Evolutionary conservation across 2,329 filamentous ascomycete species (phyloP), one percentile per base, ranked within the genome.

Genomic region (Camptophora hylomeconis): DNA sequence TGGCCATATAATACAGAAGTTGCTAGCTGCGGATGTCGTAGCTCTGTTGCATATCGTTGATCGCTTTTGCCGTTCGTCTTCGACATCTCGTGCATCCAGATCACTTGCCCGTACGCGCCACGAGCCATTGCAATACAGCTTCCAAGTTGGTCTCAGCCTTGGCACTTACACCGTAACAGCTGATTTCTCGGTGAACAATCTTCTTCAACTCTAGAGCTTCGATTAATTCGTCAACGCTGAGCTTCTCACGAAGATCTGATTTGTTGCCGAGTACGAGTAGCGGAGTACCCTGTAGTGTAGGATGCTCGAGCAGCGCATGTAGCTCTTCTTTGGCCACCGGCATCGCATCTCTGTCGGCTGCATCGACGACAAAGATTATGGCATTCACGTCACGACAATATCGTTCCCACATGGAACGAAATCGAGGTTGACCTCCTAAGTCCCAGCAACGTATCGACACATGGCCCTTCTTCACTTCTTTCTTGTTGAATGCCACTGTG

Each of bases 401-500:
- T 50, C 89, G 71, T 65, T 98, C 89, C 89, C 89, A 98, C 89
- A 98, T 98, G 45, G 82, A 81, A 50, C 89, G 80, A 63, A 95
- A 98, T 42, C 87, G 74, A 46, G 89, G 87, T 60, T 98, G 89
- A 30, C 89, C 89, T 45, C 89, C 89, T 41, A 98, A 74, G 62
- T 98, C 89, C 89, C 89, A 98, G 60, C 89, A 98, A 61, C 95
- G 95, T 49, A 98, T 68, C 46, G 89, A 92, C 54, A 98, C 89
- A 71, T 95, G 87, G 46, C 89, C 89, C 52, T 89, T 87, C 61
- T 94, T 86, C 47, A 98, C 84, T 45, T 80, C 78, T 68, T 95
- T 95, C 75, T 94, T 93, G 58, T 95, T 98, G 67, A 95, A 95
- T 42, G 89, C 89, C 48, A 98, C 87, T 10, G 89, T 98, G 38